These are phyloP conservation scores for Fusarium nematophilum DNA, from an alignment of 2,329 filamentous ascomycete species.

Conservation along the genomic window DNA sequence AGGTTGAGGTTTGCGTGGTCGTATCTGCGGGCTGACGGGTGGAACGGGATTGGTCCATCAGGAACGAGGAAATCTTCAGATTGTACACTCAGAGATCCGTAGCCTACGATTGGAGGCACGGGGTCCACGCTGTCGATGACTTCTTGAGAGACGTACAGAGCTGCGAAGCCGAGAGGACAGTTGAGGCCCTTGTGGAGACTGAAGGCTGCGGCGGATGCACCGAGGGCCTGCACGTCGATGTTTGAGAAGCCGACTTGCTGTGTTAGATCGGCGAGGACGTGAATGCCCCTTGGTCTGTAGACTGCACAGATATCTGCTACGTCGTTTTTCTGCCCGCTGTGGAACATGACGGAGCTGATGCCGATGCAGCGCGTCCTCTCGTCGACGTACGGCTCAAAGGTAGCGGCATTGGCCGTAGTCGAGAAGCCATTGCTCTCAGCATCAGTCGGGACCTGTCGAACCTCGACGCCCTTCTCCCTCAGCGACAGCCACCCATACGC, in stretches of 20 bases:
- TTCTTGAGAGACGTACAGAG: conserved; percentile 43
- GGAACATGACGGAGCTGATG: conserved; percentile 49
- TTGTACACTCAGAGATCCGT: conserved; percentile 36
- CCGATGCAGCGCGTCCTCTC: conserved; percentile 45
- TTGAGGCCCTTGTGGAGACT: conserved; percentile 49
- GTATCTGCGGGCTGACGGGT: conserved; percentile 42
- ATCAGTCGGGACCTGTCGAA: conserved; percentile 30
- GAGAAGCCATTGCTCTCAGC: not conserved
- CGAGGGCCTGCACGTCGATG: conserved; percentile 41
- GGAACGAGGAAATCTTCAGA: conserved; percentile 34
- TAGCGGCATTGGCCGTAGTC: conserved; percentile 6
- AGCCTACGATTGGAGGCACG: conserved; percentile 44
- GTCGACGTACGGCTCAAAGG: conserved; percentile 46
- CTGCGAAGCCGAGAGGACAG: conserved; percentile 46
- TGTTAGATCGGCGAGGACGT: conserved; percentile 47
- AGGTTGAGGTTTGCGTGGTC: conserved; percentile 47
- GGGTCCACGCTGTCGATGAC: conserved; percentile 37
- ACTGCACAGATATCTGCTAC: conserved; percentile 42
- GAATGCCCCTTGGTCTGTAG: conserved; percentile 43
- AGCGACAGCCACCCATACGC: conserved; percentile 47
- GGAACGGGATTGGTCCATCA: conserved; percentile 30
- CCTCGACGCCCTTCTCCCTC: conserved; percentile 41
- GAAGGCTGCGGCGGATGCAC: conserved; percentile 47
- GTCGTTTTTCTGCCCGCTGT: conserved; percentile 48
- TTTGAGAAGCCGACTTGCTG: conserved; percentile 49